Evolutionary conservation across 768 basidiomycete genomes (phyloP), one percentile per base, ranked within the genome.

Genomic region (Russula ochroleuca): DNA sequence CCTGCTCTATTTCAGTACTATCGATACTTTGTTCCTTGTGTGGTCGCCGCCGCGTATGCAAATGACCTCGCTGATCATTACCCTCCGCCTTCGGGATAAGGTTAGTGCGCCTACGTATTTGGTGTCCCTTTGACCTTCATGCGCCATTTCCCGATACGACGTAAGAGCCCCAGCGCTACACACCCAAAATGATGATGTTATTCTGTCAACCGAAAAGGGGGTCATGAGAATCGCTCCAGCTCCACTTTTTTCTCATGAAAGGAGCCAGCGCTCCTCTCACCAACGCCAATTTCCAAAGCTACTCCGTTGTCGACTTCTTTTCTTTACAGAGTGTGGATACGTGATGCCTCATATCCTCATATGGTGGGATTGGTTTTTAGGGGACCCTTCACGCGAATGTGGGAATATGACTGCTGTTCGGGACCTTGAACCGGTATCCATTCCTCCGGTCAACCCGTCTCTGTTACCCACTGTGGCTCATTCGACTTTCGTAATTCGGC

Each of bases 1-100:
- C n/a, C 43, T 2, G 19, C 17, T 43, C 9, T 19, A 41, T 19
- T 19, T 17, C 17, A 19, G 6, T 40, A 40, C 38, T 6, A 17
- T 21, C 5, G 15, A 41, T 47, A 25, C 48, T 28, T 25, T 49
- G 70, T 77, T 23, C 75, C 77, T 28, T 75, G 75, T 61, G 67
- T 69, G 21, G 70, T 68, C 4, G 66, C 74, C 5, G 70, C 74
- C 9, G 28, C 64, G 3, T 73, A 74, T 56, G 71, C 75, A 1
- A 28, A 66, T 65, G 1, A n/a, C 72, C 17, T 66, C 67, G 10
- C 72, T 74, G 47, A 31, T 73, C 8, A 25, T 74, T 19, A 67
- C 71, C 15, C 57, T 66, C 2, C 40, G 70, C n/a, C 66, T 74
- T 40, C 68, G 76, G 21, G 3, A 28, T 25, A 14, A 28, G 48